Conservation (phyloP, 257 asterid genomes). For the Coffea eugenioides region DNA sequence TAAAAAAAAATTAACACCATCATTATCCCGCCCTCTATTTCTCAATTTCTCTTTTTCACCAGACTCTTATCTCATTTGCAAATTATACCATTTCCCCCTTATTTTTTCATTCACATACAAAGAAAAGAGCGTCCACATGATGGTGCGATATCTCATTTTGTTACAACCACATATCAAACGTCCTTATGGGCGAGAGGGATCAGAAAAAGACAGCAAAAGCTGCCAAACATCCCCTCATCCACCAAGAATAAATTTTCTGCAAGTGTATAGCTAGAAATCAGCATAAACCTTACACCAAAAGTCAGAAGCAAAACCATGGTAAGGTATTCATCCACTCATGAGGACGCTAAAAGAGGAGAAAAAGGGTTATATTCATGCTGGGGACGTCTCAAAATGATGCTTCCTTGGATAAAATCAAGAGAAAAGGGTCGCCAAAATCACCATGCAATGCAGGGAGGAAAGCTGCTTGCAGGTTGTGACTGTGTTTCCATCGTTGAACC, state of each 20-base stretch:
- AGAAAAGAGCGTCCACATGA: constrained; percentile 11
- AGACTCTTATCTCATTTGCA: neutral
- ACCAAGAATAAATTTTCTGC: neutral
- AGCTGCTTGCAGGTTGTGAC: constrained; percentile 1
- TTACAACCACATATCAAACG: constrained; percentile 1
- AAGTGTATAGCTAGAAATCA: neutral
- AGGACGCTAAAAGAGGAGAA: neutral
- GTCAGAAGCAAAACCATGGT: constrained; percentile 2
- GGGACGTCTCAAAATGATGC: constrained; percentile 25
- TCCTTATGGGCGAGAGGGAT: neutral
- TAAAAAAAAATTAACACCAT: too few relatives aligned
- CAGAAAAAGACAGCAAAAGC: neutral
- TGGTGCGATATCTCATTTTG: constrained; percentile 2
- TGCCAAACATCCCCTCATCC: too few relatives aligned
- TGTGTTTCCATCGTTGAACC: neutral
- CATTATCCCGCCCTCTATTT: too few relatives aligned
- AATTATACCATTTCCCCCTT: neutral
- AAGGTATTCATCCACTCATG: neutral
- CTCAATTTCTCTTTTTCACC: neutral
- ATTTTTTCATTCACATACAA: neutral
- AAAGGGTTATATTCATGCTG: constrained; percentile 20
- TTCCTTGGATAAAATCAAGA: constrained; percentile 20
- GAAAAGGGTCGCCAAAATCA: neutral
- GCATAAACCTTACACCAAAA: neutral
- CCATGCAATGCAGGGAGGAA: neutral